A percentile compares a stretch with the other conserved stretches of the same genome.
These are phyloP conservation scores for Talaromyces pinophilus DNA, from an alignment of 2,329 filamentous ascomycete species.

Conservation along the genomic window DNA sequence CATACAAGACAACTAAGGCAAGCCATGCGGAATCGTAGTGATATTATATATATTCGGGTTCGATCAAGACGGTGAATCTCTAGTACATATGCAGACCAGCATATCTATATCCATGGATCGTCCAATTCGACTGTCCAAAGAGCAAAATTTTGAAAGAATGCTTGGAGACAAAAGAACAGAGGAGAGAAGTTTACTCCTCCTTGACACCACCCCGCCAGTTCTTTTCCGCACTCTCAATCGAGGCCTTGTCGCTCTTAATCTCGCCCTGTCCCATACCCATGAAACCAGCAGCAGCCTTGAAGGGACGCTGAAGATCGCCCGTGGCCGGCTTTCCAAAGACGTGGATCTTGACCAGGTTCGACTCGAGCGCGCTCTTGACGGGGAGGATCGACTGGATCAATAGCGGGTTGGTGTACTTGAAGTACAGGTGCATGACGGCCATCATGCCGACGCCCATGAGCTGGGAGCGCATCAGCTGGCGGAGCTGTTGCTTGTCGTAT, in stretches of 20 bases:
- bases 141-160: not conserved
- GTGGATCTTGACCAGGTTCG: constrained; percentile 95
- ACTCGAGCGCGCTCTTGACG: constrained; percentile 91
- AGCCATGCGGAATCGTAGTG: not conserved
- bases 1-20: not conserved
- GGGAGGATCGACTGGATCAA: constrained; percentile 98
- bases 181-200: constrained; percentile 45
- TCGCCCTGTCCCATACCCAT: constrained; percentile 70
- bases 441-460: constrained; percentile 98
- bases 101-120: constrained; percentile 3
- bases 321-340: constrained; percentile 80
- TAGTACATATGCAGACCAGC: constrained; percentile 1
- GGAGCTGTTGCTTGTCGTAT: constrained; percentile 87
- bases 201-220: constrained; percentile 54
- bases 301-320: constrained; percentile 92
- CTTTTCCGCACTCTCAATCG: constrained; percentile 55
- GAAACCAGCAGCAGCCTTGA: constrained; percentile 82
- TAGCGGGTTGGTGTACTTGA: constrained; percentile 99
- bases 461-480: constrained; percentile 82
- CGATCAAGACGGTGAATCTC: not conserved
- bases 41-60: not conserved
- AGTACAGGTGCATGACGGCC: constrained; percentile 97
- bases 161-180: not conserved
- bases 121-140: not conserved
- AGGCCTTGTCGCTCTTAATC: constrained; percentile 89